Evolutionary conservation across 768 basidiomycete species (phyloP), one percentile per base, ranked within the genome.

Genomic region (Hypholoma fasciculare): DNA sequence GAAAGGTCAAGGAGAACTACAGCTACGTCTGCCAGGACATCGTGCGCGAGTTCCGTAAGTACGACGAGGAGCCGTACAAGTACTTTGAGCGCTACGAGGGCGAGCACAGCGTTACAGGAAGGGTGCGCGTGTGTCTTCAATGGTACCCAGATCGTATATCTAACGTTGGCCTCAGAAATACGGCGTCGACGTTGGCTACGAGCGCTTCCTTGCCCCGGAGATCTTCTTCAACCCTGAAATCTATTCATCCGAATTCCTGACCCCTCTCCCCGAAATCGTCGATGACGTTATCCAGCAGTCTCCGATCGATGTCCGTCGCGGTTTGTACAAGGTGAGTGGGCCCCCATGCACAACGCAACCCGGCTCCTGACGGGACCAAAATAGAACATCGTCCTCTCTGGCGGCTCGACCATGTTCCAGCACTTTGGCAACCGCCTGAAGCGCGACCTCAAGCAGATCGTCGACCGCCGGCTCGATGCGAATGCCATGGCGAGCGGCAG

Each of bases 161-260:
- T 52, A 7, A 50, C 17, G 16, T 19, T 17, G 14, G 20, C 16
- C 5, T 16, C 51, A 96, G 95, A 92, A 94, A 90, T 98, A 99
- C 76, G 73, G 82, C 17, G 78, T 98, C 49, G 96, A 99, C 67
- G 87, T 99, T 57, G 97, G 97, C 17, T 98, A 98, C 74, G 97
- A 98, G 73, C 94, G 97, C 23, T 99, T 99, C 84, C 87, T 98
- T 52, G 97, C 96, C 5, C 96, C 97, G 5, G 97, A 98, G 73
- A 97, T 98, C 67, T 98, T 98, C 79, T 98, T 98, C 84, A 98
- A 98, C 77, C 97, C 97, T 13, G 96, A 99, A 73, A 98, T 99
- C 64, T 92, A 91, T 73, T 97, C 95, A 0, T 96, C 94, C 40
- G 96, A 98, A 72, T 98, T 98, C 82, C 74, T 99, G 61, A 98